A percentile compares a stretch with the other conserved stretches of the same genome.
Evolutionary conservation across 2,329 filamentous ascomycete genomes (phyloP).

Genomic region (Atkinsonella texensis): DNA sequence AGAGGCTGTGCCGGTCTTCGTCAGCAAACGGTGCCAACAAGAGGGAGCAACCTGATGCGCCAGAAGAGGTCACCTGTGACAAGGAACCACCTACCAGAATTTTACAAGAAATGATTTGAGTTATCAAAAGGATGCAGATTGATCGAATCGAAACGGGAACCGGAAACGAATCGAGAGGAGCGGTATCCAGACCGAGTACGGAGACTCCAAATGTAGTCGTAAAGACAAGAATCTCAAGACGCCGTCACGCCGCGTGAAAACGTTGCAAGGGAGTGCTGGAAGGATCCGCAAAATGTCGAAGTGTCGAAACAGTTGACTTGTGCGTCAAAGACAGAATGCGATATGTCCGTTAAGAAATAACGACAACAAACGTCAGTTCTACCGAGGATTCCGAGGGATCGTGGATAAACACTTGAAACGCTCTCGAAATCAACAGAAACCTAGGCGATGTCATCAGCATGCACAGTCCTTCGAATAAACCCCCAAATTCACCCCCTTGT

Average conservation of each 20-base stretch:
- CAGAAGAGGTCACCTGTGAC: neutral
- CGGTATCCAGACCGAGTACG: conserved; percentile 24
- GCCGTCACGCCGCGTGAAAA: conserved; percentile 26
- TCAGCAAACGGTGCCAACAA: neutral
- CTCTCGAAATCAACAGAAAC: conserved; percentile 31
- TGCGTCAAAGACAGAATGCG: conserved; percentile 15
- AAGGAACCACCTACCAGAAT: conserved; percentile 7
- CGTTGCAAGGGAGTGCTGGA: conserved; percentile 20
- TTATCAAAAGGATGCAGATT: conserved; percentile 16
- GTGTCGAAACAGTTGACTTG: conserved; percentile 6
- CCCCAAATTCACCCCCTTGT: neutral
- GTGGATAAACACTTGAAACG: conserved; percentile 26
- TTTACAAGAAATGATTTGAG: conserved; percentile 8
- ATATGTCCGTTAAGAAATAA: conserved; percentile 13
- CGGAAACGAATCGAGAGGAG: conserved; percentile 23
- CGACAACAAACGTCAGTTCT: conserved; percentile 21
- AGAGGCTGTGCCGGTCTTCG: conserved; percentile 10
- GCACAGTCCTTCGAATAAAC: neutral
- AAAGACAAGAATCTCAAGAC: conserved; percentile 25
- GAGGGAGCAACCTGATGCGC: neutral
- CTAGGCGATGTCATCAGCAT: conserved; percentile 16
- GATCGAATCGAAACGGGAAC: conserved; percentile 18
- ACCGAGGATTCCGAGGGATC: conserved; percentile 28
- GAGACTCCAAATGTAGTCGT: conserved; percentile 26
- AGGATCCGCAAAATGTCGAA: conserved; percentile 11